Evolutionary conservation across 2,329 filamentous ascomycete species (phyloP).

Genomic region (Epichloe bromicola): DNA sequence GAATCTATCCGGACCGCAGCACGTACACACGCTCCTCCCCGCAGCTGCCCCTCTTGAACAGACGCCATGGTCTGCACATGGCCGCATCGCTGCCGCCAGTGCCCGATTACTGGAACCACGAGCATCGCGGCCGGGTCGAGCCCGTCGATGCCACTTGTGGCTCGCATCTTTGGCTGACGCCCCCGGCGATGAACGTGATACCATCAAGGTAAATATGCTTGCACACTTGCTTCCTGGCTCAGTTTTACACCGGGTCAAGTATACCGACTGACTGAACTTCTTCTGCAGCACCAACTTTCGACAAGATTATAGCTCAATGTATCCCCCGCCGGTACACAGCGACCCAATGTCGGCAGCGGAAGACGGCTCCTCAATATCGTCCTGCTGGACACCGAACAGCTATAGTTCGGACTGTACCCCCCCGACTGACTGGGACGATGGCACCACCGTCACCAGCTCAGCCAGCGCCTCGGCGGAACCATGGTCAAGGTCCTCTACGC

Average conservation of each 20-base stretch:
- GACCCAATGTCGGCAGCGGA: neutral
- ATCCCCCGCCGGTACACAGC: neutral
- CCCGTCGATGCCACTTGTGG: neutral
- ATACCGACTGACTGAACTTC: neutral
- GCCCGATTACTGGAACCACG: constrained; percentile 1
- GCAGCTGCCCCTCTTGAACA: neutral
- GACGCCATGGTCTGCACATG: neutral
- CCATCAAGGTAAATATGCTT: neutral
- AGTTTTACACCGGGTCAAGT: neutral
- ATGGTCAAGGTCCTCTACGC: neutral
- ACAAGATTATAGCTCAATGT: neutral
- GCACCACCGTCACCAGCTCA: neutral
- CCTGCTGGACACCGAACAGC: neutral
- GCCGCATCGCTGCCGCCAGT: neutral
- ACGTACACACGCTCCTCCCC: neutral
- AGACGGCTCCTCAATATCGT: neutral
- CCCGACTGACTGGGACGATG: neutral
- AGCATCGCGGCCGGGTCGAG: neutral
- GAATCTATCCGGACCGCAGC: neutral
- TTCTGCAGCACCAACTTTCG: neutral
- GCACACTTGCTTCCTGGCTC: neutral
- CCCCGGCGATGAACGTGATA: neutral
- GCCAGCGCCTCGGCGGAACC: neutral
- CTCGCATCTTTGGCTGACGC: neutral
- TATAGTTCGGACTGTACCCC: neutral